Conservation (phyloP, 495 filamentous ascomycete species). For the Hyphodiscus hymeniophilus region DNA sequence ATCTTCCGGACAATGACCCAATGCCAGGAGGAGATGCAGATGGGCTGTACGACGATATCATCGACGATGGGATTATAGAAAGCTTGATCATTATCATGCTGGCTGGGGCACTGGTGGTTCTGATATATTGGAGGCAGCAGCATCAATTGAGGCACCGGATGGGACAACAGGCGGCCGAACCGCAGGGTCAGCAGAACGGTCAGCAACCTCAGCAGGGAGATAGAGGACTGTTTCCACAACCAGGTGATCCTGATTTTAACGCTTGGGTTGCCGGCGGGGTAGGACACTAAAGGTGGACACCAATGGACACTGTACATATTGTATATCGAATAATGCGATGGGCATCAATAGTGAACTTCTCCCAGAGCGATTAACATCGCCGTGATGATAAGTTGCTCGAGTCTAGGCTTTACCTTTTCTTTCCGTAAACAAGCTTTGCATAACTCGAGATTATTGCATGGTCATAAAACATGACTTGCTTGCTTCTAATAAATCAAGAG, state of each 20-base stretch:
- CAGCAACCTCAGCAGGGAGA: conserved; percentile 28
- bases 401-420: too few species aligned
- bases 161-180: conserved; percentile 27
- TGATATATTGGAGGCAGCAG: conserved; percentile 80
- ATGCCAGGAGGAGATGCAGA: conserved; percentile 45
- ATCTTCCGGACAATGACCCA: conserved; percentile 43
- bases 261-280: conserved; percentile 72
- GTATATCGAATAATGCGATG: not conserved
- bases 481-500: too few species aligned
- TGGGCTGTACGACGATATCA: conserved; percentile 60
- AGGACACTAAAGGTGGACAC: conserved; percentile 48
- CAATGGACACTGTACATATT: not conserved
- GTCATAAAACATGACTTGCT: too few species aligned
- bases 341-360: not conserved
- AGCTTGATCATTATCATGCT: conserved; percentile 75
- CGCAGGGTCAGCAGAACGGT: conserved; percentile 24
- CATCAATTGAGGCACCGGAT: conserved; percentile 43
- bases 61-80: conserved; percentile 74
- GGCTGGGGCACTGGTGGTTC: conserved; percentile 61
- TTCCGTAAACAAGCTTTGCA: too few species aligned
- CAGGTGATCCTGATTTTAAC: conserved; percentile 61
- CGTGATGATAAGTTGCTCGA: not conserved
- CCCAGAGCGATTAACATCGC: not conserved
- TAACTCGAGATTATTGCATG: too few species aligned
- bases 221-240: conserved; percentile 63